These are phyloP conservation scores for Aschersonia sp. DNA, from an alignment of 2,329 filamentous ascomycete genomes.

Conservation along the genomic window DNA sequence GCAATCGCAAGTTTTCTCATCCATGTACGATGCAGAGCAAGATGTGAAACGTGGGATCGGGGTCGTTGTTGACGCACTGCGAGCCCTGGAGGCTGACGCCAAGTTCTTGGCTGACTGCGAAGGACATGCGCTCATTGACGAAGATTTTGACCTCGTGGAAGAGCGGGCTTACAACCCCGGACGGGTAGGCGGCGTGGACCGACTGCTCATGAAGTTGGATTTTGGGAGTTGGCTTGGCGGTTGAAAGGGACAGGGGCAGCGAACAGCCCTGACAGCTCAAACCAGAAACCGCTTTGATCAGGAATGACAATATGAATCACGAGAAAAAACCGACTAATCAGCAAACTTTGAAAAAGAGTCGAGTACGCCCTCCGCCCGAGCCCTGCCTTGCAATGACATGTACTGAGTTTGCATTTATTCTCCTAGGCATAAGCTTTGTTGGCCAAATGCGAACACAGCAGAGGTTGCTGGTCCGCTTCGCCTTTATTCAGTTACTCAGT, in stretches of 20 bases:
- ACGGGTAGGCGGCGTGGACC: constrained; percentile 66
- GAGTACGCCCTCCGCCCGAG: too few relatives aligned
- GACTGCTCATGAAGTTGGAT: constrained; percentile 83
- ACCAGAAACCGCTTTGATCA: too few relatives aligned
- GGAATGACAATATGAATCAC: too few relatives aligned
- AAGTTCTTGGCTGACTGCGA: constrained; percentile 30
- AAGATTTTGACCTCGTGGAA: constrained; percentile 22
- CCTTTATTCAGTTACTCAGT: too few relatives aligned
- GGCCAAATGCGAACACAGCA: too few relatives aligned
- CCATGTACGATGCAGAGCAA: constrained; percentile 48
- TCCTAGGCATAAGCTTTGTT: too few relatives aligned
- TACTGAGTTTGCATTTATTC: too few relatives aligned
- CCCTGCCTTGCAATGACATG: too few relatives aligned
- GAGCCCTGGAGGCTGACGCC: constrained; percentile 28
- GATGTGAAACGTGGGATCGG: constrained; percentile 55
- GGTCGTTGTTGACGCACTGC: constrained; percentile 44
- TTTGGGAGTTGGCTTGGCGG: constrained; percentile 43
- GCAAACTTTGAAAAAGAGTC: too few relatives aligned
- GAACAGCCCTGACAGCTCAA: too few relatives aligned
- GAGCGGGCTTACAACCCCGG: constrained; percentile 46
- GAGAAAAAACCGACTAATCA: too few relatives aligned
- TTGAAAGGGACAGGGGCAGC: constrained; percentile 2
- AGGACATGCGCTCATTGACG: constrained; percentile 16
- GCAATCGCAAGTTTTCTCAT: constrained; percentile 50
- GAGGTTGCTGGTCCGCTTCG: too few relatives aligned